These are phyloP conservation scores for Aphanomyces invadans DNA, from an alignment of 352 stramenopile species.

Conservation along the genomic window DNA sequence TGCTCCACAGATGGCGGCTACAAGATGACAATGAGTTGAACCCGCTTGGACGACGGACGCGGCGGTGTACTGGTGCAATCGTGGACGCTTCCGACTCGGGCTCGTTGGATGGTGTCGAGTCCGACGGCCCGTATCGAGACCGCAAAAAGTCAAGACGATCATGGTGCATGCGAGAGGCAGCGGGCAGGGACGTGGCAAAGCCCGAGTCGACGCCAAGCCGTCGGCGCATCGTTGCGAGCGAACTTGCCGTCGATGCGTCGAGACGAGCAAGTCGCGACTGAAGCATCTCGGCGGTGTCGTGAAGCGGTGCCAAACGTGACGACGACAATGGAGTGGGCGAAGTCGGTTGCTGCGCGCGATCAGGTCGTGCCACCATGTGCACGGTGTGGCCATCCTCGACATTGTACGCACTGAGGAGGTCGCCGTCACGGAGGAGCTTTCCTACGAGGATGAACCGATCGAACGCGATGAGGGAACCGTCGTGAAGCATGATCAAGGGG, in stretches of 20 bases:
- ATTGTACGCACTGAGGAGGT: conserved; percentile 61
- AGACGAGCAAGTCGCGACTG: neutral
- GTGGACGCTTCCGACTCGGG: neutral
- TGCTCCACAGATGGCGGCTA: conserved; percentile 43
- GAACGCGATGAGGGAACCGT: neutral
- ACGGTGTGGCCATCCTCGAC: conserved; percentile 90
- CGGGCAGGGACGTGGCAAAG: neutral
- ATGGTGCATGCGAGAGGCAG: neutral
- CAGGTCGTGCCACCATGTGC: conserved; percentile 78
- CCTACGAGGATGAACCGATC: conserved; percentile 27
- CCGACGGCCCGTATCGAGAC: neutral
- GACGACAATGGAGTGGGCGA: neutral
- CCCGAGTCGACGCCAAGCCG: conserved; percentile 1
- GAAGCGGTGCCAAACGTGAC: neutral
- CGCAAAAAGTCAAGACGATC: neutral
- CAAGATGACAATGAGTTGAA: neutral
- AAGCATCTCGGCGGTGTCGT: neutral
- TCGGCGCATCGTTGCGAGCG: conserved; percentile 6
- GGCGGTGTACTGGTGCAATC: neutral
- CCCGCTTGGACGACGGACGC: neutral
- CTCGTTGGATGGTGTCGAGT: neutral
- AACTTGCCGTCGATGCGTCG: neutral
- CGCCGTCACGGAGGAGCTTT: conserved; percentile 80
- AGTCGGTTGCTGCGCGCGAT: neutral
- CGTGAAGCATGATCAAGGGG: neutral